A percentile compares a stretch with the other conserved stretches of the same genome.
Conservation (phyloP, 2,329 filamentous ascomycete species). For the Ceratocystis albifundus region DNA sequence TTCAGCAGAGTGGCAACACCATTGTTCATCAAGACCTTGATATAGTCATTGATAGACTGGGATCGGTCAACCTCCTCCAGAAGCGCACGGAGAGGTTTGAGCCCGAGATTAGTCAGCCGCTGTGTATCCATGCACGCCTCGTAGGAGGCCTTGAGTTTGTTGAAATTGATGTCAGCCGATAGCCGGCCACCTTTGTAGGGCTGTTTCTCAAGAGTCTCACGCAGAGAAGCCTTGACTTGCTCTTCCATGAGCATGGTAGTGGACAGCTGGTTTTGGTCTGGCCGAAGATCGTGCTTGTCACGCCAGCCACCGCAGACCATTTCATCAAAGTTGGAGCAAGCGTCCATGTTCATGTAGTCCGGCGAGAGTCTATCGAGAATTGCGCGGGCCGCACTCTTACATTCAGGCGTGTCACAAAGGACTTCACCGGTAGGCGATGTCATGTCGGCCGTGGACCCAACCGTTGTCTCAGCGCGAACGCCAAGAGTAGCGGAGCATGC, state of each 20-base stretch:
- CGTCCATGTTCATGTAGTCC: slow-evolving; percentile 50
- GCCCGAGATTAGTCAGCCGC: slow-evolving; percentile 43
- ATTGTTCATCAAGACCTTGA: slow-evolving; percentile 37
- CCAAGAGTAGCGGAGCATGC: not conserved
- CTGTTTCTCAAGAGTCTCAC: slow-evolving; percentile 49
- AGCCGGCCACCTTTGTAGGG: slow-evolving; percentile 35
- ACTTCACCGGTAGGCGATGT: not conserved
- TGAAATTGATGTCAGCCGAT: slow-evolving; percentile 49
- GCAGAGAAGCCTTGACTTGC: slow-evolving; percentile 45
- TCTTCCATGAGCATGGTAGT: slow-evolving; percentile 53
- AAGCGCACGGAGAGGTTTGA: slow-evolving; percentile 44
- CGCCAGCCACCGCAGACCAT: slow-evolving; percentile 58
- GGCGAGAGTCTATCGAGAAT: slow-evolving; percentile 28
- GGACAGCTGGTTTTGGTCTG: slow-evolving; percentile 51
- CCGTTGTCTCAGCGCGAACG: not conserved
- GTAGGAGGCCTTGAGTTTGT: slow-evolving; percentile 53
- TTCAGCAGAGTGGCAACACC: slow-evolving; percentile 34
- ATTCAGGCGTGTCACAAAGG: slow-evolving; percentile 27
- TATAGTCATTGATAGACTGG: slow-evolving; percentile 32
- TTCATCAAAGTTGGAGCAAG: slow-evolving; percentile 58
- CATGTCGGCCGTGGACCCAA: not conserved
- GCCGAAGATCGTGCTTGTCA: slow-evolving; percentile 50
- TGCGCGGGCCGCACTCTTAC: slow-evolving; percentile 29
- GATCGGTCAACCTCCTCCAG: slow-evolving; percentile 38
- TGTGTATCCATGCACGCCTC: slow-evolving; percentile 54